Percentiles rank a stretch among this genome's conserved stretches.
phyloP scores from a whole-genome alignment of 2,329 filamentous ascomycete genomes.

The Aspergillus sp. region DNA sequence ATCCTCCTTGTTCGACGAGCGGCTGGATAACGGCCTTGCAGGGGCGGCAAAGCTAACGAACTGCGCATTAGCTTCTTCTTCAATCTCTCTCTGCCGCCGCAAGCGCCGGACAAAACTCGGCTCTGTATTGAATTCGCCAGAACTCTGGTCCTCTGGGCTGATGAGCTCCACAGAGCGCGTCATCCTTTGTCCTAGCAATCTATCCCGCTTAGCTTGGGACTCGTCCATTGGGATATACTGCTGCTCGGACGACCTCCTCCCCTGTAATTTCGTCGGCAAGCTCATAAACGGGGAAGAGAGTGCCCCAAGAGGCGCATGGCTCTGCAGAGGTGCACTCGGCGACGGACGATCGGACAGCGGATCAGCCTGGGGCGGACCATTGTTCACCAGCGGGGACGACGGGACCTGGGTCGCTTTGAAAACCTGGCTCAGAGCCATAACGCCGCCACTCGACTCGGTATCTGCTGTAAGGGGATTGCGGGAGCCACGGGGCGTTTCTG shows the following conservation, averaged over 20 bases:
- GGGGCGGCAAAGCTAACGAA: constrained; percentile 28
- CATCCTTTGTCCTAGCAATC: constrained; percentile 20
- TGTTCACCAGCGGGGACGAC: constrained; percentile 36
- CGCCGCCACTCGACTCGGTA: constrained; percentile 25
- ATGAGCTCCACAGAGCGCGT: constrained; percentile 28
- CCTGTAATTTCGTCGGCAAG: constrained; percentile 23
- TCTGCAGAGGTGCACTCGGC: constrained; percentile 38
- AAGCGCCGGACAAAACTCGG: constrained; percentile 29
- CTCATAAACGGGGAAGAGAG: constrained; percentile 31
- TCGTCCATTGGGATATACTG: constrained; percentile 40
- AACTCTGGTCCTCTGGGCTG: constrained; percentile 25
- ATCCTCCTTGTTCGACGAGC: constrained; percentile 1
- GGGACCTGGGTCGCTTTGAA: constrained; percentile 41
- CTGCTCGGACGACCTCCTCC: constrained; percentile 32
- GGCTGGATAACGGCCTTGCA: constrained; percentile 12
- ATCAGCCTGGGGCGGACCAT: constrained; percentile 27
- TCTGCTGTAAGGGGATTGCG: constrained; percentile 35
- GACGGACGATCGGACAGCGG: constrained; percentile 39
- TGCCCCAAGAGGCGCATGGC: constrained; percentile 22
- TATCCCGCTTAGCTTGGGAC: constrained; percentile 35
- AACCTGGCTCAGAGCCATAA: constrained; percentile 39
- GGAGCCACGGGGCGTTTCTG: constrained; percentile 31
- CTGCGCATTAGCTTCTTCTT: constrained; percentile 26
- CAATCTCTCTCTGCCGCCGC: constrained; percentile 22
- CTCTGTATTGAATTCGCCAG: constrained; percentile 37